Conservation (phyloP, 179 eudicot species). For the Actinidia arguta region DNA sequence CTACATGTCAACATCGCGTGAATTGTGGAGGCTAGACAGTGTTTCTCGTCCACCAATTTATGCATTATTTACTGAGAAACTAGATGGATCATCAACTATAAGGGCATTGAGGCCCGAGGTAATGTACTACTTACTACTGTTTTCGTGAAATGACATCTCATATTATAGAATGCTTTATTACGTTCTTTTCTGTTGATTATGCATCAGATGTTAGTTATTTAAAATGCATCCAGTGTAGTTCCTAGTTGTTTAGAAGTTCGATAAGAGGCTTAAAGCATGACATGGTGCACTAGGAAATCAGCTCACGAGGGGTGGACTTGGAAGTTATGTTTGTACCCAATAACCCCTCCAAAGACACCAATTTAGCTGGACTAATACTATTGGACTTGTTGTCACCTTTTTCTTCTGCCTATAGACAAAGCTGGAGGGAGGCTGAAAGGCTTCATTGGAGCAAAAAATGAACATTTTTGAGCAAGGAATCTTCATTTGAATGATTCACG, state of each 20-base stretch:
- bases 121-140: constrained; percentile 4
- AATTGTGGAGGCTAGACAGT: constrained; percentile 95
- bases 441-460: no score
- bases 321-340: no score
- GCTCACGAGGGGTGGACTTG: no score
- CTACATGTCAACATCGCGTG: constrained; percentile 97
- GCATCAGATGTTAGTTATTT: background rate
- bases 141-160: background rate
- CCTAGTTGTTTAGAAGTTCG: constrained; percentile 1
- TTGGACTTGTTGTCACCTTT: no score
- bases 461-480: no score
- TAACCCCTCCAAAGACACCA: no score
- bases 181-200: background rate
- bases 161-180: background rate
- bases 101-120: constrained; percentile 90
- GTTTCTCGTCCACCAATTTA: constrained; percentile 98
- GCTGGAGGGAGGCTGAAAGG: no score
- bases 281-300: no score
- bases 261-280: constrained; percentile 5
- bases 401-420: no score
- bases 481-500: no score
- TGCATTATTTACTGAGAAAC: constrained; percentile 91
- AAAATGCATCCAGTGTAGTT: background rate
- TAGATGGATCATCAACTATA: constrained; percentile 91
- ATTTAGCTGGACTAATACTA: no score